These are phyloP conservation scores for Hypoxylon sp. DNA, from an alignment of 2,329 filamentous ascomycete species.

Conservation along the genomic window DNA sequence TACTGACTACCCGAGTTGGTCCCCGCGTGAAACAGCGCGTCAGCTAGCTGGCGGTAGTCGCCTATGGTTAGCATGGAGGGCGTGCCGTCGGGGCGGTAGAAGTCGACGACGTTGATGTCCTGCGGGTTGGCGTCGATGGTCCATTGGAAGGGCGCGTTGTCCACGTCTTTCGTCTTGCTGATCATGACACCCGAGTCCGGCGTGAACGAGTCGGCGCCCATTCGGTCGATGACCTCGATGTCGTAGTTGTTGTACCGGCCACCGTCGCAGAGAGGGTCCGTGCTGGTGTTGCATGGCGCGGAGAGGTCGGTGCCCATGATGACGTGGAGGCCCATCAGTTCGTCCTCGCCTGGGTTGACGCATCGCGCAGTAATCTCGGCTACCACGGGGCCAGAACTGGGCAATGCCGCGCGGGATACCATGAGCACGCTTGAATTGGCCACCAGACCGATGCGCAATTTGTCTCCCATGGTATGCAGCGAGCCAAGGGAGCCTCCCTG, in stretches of 20 bases:
- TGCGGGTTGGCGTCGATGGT: slow-evolving; percentile 69
- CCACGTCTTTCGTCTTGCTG: slow-evolving; percentile 66
- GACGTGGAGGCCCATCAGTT: slow-evolving; percentile 65
- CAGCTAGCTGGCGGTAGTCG: slow-evolving; percentile 68
- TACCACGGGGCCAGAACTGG: slow-evolving; percentile 61
- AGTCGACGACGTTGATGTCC: slow-evolving; percentile 66
- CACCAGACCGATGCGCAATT: slow-evolving; percentile 66
- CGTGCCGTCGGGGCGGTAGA: slow-evolving; percentile 64
- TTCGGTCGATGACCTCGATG: slow-evolving; percentile 67
- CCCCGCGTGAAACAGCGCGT: slow-evolving; percentile 69
- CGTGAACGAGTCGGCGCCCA: slow-evolving; percentile 68
- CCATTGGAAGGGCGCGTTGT: slow-evolving; percentile 66
- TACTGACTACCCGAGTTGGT: slow-evolving; percentile 66
- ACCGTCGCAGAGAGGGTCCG: slow-evolving; percentile 66
- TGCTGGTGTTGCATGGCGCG: slow-evolving; percentile 59
- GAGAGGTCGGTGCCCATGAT: slow-evolving; percentile 62
- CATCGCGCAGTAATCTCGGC: slow-evolving; percentile 64
- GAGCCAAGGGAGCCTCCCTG: slow-evolving; percentile 66
- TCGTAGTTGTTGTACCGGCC: slow-evolving; percentile 67
- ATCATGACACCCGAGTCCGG: slow-evolving; percentile 68
- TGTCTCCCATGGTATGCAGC: slow-evolving; percentile 68
- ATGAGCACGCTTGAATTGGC: slow-evolving; percentile 61
- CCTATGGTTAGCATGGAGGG: slow-evolving; percentile 64
- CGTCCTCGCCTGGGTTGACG: slow-evolving; percentile 58
- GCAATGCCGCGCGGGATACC: slow-evolving; percentile 61